A percentile compares a stretch with the other conserved stretches of the same genome.
phyloP scores from a whole-genome alignment of 2,329 filamentous ascomycete species.

The Alternaria hordeiaustralica region DNA sequence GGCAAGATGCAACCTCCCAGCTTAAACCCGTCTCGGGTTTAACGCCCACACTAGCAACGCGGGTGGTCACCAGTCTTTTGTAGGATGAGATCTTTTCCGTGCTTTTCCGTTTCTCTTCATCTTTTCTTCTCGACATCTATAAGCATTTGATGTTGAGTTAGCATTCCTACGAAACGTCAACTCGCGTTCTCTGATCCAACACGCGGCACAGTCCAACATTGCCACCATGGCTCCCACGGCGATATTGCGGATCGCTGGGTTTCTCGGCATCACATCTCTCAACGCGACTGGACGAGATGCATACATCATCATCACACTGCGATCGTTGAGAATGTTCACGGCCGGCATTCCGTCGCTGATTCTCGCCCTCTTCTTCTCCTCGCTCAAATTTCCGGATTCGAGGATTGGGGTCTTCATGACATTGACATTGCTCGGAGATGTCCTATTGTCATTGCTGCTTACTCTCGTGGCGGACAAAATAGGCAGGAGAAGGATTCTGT shows the following conservation, averaged over 20 bases:
- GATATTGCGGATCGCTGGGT: slow-evolving; percentile 30
- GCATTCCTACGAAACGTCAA: not conserved
- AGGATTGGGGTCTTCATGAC: slow-evolving; percentile 52
- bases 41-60: slow-evolving; percentile 15
- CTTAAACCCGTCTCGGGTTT: slow-evolving; percentile 21
- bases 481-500: slow-evolving; percentile 44
- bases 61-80: slow-evolving; percentile 9
- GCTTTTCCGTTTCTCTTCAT: slow-evolving; percentile 13
- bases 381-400: slow-evolving; percentile 43
- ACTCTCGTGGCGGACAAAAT: slow-evolving; percentile 49
- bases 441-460: slow-evolving; percentile 44
- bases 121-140: slow-evolving; percentile 8
- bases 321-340: slow-evolving; percentile 44
- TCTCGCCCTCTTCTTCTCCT: slow-evolving; percentile 48
- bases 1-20: not conserved
- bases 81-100: slow-evolving; percentile 6
- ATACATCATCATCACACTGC: slow-evolving; percentile 53
- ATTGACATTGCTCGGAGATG: slow-evolving; percentile 49
- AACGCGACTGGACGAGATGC: slow-evolving; percentile 45
- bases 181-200: not conserved
- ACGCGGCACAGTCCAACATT: not conserved
- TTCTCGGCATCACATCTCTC: slow-evolving; percentile 43
- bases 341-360: slow-evolving; percentile 48
- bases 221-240: slow-evolving; percentile 25
- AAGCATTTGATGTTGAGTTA: not conserved